Conservation (phyloP, 495 filamentous ascomycete species). For the Talaromyces proteolyticus region DNA sequence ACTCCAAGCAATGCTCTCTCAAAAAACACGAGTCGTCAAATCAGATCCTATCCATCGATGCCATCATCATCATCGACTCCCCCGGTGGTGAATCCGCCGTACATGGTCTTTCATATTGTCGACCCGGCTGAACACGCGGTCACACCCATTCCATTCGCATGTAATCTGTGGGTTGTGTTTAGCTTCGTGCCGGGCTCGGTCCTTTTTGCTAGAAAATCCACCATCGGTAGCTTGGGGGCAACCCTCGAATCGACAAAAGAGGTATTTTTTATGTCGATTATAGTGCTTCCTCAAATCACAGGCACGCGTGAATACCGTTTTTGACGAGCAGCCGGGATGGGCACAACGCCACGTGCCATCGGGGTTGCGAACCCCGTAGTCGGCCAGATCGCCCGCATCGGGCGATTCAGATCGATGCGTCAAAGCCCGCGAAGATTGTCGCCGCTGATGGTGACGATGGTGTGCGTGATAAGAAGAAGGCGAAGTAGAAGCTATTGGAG, state of each 20-base stretch:
- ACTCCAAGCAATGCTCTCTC: too few species aligned
- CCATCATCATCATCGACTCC: constrained; percentile 1
- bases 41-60: too few species aligned
- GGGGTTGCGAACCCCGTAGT: constrained; percentile 11
- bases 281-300: constrained; percentile 63
- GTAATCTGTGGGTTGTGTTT: constrained; percentile 55
- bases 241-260: constrained; percentile 57
- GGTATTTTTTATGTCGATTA: constrained; percentile 55
- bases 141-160: constrained; percentile 55
- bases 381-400: constrained; percentile 2
- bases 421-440: too few species aligned
- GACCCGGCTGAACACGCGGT: constrained; percentile 53
- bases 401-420: not conserved
- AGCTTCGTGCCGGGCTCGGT: constrained; percentile 55
- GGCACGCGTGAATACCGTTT: constrained; percentile 49
- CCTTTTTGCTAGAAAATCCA: constrained; percentile 61
- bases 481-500: too few species aligned
- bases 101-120: constrained; percentile 63
- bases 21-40: too few species aligned
- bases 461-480: too few species aligned
- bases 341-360: constrained; percentile 51
- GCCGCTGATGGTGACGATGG: not conserved
- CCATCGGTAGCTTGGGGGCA: constrained; percentile 51
- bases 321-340: constrained; percentile 51
- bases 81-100: constrained; percentile 35